A percentile compares a stretch with the other conserved stretches of the same genome.
phyloP scores from a whole-genome alignment of 805 yeast genomes.

The Myxozyma neotropica region DNA sequence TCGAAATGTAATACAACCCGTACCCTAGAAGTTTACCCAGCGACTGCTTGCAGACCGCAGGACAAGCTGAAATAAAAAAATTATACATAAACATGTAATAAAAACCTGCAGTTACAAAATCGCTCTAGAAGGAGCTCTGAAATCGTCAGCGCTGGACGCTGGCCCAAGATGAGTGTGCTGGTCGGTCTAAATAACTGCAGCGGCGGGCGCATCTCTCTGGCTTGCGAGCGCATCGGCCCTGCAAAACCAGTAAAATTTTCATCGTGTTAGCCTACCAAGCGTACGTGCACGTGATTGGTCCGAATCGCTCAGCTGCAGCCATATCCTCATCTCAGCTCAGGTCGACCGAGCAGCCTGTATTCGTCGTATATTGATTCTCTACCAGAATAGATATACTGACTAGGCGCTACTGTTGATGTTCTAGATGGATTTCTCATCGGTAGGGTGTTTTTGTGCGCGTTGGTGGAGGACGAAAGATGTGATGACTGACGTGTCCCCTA shows the following conservation, averaged over 20 bases:
- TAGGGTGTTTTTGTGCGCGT: slow-evolving; percentile 4
- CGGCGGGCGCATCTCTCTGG: too few species aligned
- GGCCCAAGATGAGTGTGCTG: too few species aligned
- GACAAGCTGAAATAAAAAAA: too few species aligned
- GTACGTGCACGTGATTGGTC: slow-evolving; percentile 13
- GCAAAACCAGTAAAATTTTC: slow-evolving; percentile 6
- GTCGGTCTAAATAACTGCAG: too few species aligned
- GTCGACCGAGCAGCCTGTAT: neutral
- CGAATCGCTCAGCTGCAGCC: neutral
- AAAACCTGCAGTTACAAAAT: too few species aligned
- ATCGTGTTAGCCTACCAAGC: neutral
- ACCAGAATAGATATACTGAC: neutral
- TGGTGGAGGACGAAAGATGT: neutral
- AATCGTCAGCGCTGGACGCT: too few species aligned
- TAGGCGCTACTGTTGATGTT: neutral
- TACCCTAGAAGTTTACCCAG: too few species aligned
- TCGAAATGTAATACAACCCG: too few species aligned
- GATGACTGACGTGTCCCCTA: slow-evolving; percentile 1
- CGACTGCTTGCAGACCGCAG: too few species aligned
- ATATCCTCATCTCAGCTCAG: neutral
- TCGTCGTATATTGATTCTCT: neutral
- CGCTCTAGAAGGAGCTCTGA: too few species aligned
- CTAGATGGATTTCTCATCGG: slow-evolving; percentile 31
- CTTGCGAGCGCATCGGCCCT: neutral
- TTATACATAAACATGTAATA: too few species aligned